Evolutionary conservation across 208 protist species (phyloP).

Genomic region (Crithidia expoeki): DNA sequence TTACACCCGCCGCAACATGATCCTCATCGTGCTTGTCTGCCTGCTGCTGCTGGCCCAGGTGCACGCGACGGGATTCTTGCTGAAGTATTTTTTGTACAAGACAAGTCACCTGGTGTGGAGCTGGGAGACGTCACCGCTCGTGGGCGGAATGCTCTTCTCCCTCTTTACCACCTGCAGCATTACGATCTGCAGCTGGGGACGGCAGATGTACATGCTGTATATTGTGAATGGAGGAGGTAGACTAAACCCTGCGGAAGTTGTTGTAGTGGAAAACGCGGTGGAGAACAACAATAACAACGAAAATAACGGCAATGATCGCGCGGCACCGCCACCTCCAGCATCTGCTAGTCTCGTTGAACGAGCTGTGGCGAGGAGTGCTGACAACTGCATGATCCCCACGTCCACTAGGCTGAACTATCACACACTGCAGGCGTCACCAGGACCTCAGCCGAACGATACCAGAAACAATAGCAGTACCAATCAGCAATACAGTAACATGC

Average conservation of each 20-base stretch:
- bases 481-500: background rate
- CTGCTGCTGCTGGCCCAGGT: conserved; percentile 49
- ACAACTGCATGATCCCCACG: conserved; percentile 1
- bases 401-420: conserved; percentile 5
- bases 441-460: background rate
- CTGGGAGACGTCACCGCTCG: conserved; percentile 73
- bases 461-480: background rate
- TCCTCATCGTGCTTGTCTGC: conserved; percentile 37
- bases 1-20: conserved; percentile 48
- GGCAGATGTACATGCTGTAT: conserved; percentile 17
- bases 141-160: conserved; percentile 54
- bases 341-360: too few relatives aligned
- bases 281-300: conserved; percentile 12
- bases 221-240: conserved; percentile 3
- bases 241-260: conserved; percentile 13
- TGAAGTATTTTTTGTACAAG: conserved; percentile 71
- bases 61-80: conserved; percentile 55
- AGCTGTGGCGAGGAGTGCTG: background rate
- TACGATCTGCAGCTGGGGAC: conserved; percentile 21
- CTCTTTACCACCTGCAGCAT: conserved; percentile 29
- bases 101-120: conserved; percentile 68
- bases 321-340: background rate
- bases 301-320: too few relatives aligned
- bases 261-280: conserved; percentile 4
- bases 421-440: background rate